Conservation (phyloP, 2,329 filamentous ascomycete species). For the Karstenula rhodostoma region DNA sequence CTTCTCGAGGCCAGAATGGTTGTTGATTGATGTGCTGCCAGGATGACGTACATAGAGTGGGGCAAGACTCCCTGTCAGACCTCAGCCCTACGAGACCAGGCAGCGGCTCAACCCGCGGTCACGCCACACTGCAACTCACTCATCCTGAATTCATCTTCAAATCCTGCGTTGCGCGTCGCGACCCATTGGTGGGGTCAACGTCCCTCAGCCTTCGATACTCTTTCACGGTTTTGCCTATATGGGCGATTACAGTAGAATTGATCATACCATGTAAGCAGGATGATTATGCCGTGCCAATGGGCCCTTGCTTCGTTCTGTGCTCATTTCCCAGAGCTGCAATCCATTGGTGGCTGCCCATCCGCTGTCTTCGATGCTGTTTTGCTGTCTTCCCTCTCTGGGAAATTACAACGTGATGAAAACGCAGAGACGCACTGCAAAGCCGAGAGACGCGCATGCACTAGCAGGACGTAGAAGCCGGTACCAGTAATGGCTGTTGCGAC, state of each 20-base stretch:
- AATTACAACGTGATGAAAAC: background rate
- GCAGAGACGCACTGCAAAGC: background rate
- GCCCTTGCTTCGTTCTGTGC: background rate
- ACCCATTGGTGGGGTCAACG: background rate
- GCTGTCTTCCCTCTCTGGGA: background rate
- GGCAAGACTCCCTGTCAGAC: background rate
- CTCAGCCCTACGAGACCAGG: constrained; percentile 1
- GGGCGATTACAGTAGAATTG: background rate
- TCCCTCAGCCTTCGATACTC: background rate
- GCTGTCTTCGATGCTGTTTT: background rate
- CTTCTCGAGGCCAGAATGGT: background rate
- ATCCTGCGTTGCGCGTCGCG: background rate
- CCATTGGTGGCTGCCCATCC: background rate
- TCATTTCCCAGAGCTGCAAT: background rate
- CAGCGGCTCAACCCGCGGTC: background rate
- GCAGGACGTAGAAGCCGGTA: background rate
- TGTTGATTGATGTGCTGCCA: constrained; percentile 14
- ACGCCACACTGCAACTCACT: background rate
- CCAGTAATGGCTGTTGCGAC: background rate
- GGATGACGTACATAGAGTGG: constrained; percentile 14
- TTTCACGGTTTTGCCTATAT: background rate
- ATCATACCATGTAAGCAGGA: background rate
- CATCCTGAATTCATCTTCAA: background rate
- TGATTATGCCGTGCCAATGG: background rate
- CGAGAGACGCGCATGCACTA: background rate